Percentiles rank a stretch among this genome's conserved stretches.
Evolutionary conservation across 108 stramenopile species (phyloP).

Genomic region (Cyclotella choctawhatcheeana): DNA sequence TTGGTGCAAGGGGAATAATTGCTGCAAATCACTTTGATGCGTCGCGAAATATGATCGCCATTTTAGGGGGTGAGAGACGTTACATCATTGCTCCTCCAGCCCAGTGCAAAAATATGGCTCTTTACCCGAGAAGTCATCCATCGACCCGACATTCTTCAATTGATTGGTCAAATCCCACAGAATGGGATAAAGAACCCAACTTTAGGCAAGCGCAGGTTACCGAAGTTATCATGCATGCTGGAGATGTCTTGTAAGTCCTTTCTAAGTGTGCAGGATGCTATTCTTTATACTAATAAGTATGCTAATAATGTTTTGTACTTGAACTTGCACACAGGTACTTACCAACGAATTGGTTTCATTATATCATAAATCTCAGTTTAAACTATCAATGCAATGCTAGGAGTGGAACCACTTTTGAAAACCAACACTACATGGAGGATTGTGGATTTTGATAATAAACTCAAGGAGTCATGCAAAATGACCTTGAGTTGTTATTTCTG

Average conservation of each 20-base stretch:
- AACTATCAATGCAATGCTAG: slow-evolving; percentile 97
- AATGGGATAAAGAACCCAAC: slow-evolving; percentile 71
- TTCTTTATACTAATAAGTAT: not conserved
- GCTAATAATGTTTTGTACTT: too few species aligned
- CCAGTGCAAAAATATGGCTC: slow-evolving; percentile 71
- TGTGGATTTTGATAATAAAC: slow-evolving; percentile 76
- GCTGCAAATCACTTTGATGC: slow-evolving; percentile 86
- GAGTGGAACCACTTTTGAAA: slow-evolving; percentile 68
- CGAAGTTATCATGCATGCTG: slow-evolving; percentile 93
- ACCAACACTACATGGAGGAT: slow-evolving; percentile 37
- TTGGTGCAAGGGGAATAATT: slow-evolving; percentile 79
- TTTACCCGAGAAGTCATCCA: slow-evolving; percentile 69
- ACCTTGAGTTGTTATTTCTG: too few species aligned
- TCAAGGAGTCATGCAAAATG: too few species aligned
- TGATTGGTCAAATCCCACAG: slow-evolving; percentile 44
- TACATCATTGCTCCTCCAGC: slow-evolving; percentile 76
- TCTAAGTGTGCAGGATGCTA: not conserved
- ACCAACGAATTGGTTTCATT: slow-evolving; percentile 95
- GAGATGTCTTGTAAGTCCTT: slow-evolving; percentile 77
- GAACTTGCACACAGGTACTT: slow-evolving; percentile 52
- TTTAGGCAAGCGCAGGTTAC: slow-evolving; percentile 73
- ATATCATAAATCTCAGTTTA: slow-evolving; percentile 86
- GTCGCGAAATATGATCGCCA: slow-evolving; percentile 75
- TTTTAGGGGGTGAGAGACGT: slow-evolving; percentile 67
- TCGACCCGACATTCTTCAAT: slow-evolving; percentile 54